A percentile compares a stretch with the other conserved stretches of the same genome.
Evolutionary conservation across 257 asterid species (phyloP).

Genomic region (Capsicum chinense): DNA sequence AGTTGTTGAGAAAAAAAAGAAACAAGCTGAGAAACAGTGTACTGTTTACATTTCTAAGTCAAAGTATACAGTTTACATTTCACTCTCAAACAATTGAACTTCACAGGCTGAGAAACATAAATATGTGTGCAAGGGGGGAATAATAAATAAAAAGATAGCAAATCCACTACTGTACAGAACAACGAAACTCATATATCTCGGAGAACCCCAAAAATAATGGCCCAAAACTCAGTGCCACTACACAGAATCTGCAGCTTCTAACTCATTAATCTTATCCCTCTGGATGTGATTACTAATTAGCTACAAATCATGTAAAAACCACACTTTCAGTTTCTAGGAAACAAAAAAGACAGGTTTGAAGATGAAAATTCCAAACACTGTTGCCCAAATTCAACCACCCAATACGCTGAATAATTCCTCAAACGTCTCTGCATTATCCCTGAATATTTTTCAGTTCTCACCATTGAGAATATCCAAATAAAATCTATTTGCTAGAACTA

Average conservation of each 20-base stretch:
- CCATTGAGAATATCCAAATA: slow-evolving; percentile 8
- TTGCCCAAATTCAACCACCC: not conserved
- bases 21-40: no score
- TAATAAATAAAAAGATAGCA: no score
- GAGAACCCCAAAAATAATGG: slow-evolving; percentile 5
- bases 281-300: not conserved
- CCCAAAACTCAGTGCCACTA: not conserved
- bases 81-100: no score
- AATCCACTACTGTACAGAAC: no score
- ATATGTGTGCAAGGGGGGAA: no score
- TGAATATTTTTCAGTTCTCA: not conserved
- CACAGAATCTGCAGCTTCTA: slow-evolving; percentile 1
- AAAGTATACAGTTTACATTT: no score
- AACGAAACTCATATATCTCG: no score
- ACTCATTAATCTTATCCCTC: not conserved
- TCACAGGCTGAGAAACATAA: no score
- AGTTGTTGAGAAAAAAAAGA: no score
- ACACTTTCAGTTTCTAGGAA: not conserved
- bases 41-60: no score
- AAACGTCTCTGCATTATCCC: not conserved
- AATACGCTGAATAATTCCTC: not conserved
- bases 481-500: not conserved
- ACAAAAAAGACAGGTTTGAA: not conserved
- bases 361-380: not conserved
- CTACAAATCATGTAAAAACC: not conserved